phyloP scores from a whole-genome alignment of 192 early-diverging fungal species.

The Endogone sp. region DNA sequence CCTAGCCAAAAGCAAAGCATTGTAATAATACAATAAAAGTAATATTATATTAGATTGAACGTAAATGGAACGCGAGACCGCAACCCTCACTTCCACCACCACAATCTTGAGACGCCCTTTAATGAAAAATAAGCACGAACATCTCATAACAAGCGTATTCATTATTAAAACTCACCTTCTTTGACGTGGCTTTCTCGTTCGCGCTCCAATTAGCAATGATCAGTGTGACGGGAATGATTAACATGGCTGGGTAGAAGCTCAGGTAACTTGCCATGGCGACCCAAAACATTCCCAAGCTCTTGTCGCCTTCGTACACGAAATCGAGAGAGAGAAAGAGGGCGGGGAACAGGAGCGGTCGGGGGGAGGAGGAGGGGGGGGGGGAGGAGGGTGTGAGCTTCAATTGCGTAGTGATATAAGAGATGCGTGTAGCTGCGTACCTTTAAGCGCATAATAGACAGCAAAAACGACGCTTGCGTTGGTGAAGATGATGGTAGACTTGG shows the following conservation, averaged over 20 bases:
- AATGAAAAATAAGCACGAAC: neutral
- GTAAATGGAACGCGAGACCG: too few species aligned
- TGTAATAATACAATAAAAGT: too few species aligned
- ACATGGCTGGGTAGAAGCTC: conserved; percentile 82
- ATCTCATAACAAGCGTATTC: neutral
- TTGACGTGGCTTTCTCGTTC: neutral
- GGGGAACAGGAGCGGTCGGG: neutral
- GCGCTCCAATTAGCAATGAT: conserved; percentile 3
- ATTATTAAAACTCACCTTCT: neutral
- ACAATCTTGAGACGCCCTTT: too few species aligned
- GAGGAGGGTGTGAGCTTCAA: too few species aligned
- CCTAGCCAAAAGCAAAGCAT: neutral
- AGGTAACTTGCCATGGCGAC: conserved; percentile 80
- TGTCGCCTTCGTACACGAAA: conserved; percentile 35
- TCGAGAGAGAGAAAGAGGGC: neutral
- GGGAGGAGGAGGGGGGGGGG: too few species aligned
- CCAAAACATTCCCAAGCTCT: conserved; percentile 57
- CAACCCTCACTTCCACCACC: too few species aligned
- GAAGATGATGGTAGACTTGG: conserved; percentile 71
- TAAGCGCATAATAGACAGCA: conserved; percentile 63
- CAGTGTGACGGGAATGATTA: conserved; percentile 58
- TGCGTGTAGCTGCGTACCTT: conserved; percentile 28
- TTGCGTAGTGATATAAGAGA: too few species aligned
- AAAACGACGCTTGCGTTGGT: conserved; percentile 72
- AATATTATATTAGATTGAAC: too few species aligned